Conservation (phyloP, 2,329 filamentous ascomycete genomes). For the Ophiostoma himal-ulmi region DNA sequence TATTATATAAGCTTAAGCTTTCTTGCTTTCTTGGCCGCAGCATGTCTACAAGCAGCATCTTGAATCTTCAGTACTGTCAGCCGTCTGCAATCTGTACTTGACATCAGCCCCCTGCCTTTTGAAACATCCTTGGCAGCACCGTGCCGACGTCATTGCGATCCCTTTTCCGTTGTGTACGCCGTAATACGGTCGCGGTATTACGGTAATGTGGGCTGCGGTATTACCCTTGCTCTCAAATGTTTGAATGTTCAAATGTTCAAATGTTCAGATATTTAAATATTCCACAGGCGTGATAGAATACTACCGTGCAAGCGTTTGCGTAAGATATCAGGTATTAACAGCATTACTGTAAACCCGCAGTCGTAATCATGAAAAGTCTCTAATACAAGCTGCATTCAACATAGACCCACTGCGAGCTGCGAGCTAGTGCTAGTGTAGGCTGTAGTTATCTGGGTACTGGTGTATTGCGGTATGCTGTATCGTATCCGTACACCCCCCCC, state of each 20-base stretch:
- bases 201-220: neutral
- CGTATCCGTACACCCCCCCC: neutral
- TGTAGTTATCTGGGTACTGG: neutral
- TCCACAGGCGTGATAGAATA: no score
- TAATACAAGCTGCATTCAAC: neutral
- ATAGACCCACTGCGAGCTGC: neutral
- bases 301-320: no score
- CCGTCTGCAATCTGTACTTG: no score
- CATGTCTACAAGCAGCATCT: neutral
- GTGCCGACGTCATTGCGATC: neutral
- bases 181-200: neutral
- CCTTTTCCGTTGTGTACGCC: neutral
- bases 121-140: neutral
- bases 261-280: no score
- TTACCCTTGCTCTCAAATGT: neutral
- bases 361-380: neutral
- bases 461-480: neutral
- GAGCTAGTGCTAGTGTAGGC: conserved; percentile 1
- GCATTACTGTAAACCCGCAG: no score
- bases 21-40: neutral
- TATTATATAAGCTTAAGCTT: neutral
- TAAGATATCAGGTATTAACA: no score
- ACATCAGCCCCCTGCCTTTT: neutral
- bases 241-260: no score
- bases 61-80: no score